Evolutionary conservation across 2,329 filamentous ascomycete species (phyloP), one percentile per base, ranked within the genome.

Genomic region (Colletotrichum brevisporum): DNA sequence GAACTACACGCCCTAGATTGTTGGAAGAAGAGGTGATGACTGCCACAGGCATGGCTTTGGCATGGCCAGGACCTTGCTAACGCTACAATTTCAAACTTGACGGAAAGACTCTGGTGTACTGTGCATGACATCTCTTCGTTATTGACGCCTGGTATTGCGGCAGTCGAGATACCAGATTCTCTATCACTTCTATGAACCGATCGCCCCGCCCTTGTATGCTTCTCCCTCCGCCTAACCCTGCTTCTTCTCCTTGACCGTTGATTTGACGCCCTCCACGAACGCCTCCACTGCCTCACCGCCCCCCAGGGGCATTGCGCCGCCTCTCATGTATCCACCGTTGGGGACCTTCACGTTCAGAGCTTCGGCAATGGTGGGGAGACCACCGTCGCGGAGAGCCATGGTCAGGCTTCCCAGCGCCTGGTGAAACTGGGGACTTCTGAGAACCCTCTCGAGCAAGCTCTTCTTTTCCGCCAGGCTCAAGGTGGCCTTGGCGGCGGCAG

Each of bases 191-290:
- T 65, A 55, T 68, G n/a, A 15, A 26, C 57, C 52, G 52, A 68
- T 67, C 48, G 31, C 45, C 54, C 48, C 26, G 36, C 41, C 21
- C 70, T 15, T 53, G 12, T 41, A 18, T 16, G n/a, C 68, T 18
- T 24, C 27, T 26, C 18, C 36, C 10, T 26, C 41, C 39, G 36
- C 21, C 43, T 55, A 61, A 13, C 45, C 62, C 55, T 66, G 76
- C 73, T 80, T 75, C 75, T 86, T 81, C 67, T 92, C 88, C 81
- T 93, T 87, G 0, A 94, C 92, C 6, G 89, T 91, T 82, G 89
- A 91, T 86, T 92, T 96, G 55, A 98, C 91, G 3, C 95, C 96
- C 64, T 97, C 89, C 24, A 99, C 87, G 80, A 99, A 99, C 4
- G 93, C 93, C 82, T 97, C 92, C 2, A 99, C 91, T 13, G 95